Conservation (phyloP, 768 basidiomycete species). For the Suillus subalutaceus region DNA sequence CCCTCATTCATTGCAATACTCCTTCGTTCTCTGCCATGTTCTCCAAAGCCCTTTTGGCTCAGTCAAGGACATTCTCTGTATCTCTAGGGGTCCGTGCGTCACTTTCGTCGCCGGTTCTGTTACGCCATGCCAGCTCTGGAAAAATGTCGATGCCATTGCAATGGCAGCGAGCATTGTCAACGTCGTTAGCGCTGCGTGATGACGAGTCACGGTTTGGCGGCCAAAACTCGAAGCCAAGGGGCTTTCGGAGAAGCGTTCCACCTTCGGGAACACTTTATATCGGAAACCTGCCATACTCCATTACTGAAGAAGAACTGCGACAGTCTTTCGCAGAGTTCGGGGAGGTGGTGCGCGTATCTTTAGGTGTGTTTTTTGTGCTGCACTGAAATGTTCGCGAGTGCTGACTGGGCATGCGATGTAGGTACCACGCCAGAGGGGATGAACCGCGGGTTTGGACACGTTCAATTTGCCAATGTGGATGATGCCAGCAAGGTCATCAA, state of each 20-base stretch:
- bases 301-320: slow-evolving; percentile 42
- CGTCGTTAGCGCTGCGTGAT: slow-evolving; percentile 13
- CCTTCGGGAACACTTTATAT: slow-evolving; percentile 47
- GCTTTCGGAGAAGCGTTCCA: background rate
- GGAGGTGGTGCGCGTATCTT: slow-evolving; percentile 35
- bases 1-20: background rate
- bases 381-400: background rate
- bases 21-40: slow-evolving; percentile 21
- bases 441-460: slow-evolving; percentile 47
- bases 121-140: slow-evolving; percentile 12
- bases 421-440: slow-evolving; percentile 37
- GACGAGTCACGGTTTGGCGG: background rate
- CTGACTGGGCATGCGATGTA: slow-evolving; percentile 8
- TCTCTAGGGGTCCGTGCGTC: slow-evolving; percentile 11
- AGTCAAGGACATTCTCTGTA: slow-evolving; percentile 17
- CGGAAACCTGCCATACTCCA: slow-evolving; percentile 56
- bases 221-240: background rate
- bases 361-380: slow-evolving; percentile 39
- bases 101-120: slow-evolving; percentile 20
- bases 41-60: slow-evolving; percentile 23
- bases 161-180: slow-evolving; percentile 23
- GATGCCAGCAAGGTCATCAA: slow-evolving; percentile 42
- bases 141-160: slow-evolving; percentile 6
- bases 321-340: slow-evolving; percentile 50
- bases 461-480: slow-evolving; percentile 42